Evolutionary conservation across 345 rosid genomes (phyloP).

Genomic region (Lepidium sativum): DNA sequence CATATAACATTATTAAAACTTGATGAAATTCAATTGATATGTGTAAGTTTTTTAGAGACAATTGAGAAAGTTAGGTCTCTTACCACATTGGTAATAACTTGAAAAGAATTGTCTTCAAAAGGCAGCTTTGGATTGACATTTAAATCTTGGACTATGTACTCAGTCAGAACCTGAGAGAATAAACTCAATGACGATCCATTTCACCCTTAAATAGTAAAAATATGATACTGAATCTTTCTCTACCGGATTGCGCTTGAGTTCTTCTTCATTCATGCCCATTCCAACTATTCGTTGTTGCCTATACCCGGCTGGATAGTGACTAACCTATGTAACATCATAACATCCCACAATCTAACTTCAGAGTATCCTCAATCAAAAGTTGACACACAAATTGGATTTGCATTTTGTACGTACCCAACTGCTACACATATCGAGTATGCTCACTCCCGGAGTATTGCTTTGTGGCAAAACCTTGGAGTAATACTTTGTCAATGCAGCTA

Average conservation of each 20-base stretch:
- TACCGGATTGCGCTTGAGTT: constrained; percentile 70
- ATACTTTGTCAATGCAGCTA: constrained; percentile 72
- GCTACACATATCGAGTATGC: constrained; percentile 91
- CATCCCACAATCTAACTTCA: background rate
- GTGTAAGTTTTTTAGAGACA: background rate
- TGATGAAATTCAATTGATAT: background rate
- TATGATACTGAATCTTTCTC: background rate
- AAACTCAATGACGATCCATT: background rate
- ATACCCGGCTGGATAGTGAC: constrained; percentile 86
- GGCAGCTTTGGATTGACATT: constrained; percentile 69
- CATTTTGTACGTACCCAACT: constrained; percentile 60
- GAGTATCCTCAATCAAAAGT: background rate
- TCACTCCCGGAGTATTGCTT: constrained; percentile 61
- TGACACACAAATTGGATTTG: background rate
- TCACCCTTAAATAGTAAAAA: background rate
- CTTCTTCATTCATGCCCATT: constrained; percentile 82
- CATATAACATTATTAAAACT: background rate
- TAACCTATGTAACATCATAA: constrained; percentile 43
- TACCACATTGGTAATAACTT: constrained; percentile 83
- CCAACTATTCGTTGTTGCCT: constrained; percentile 73
- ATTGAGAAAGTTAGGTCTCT: constrained; percentile 17
- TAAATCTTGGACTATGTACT: constrained; percentile 73
- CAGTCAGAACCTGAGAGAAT: constrained; percentile 52
- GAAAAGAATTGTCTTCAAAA: constrained; percentile 75
- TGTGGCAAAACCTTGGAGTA: constrained; percentile 78